phyloP scores from a whole-genome alignment of 345 rosid species.

The Citrus unshiu region DNA sequence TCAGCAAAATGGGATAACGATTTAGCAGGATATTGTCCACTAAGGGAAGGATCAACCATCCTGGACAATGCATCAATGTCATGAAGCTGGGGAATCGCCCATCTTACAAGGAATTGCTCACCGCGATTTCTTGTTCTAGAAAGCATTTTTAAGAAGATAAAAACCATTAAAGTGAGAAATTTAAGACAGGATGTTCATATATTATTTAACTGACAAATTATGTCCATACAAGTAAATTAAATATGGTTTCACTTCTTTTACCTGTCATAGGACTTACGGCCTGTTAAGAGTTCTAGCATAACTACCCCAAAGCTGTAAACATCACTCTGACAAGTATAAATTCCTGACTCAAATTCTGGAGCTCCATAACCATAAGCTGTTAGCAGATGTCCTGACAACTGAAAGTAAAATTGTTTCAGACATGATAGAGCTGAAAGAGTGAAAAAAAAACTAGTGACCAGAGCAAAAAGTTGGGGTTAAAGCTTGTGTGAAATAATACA shows the following conservation, averaged over 20 bases:
- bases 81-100: constrained; percentile 96
- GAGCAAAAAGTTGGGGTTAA: neutral
- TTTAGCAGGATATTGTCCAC: constrained; percentile 77
- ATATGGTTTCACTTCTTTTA: constrained; percentile 19
- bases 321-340: constrained; percentile 82
- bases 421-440: neutral
- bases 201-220: neutral
- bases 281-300: constrained; percentile 96
- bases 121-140: constrained; percentile 65
- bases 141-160: constrained; percentile 5
- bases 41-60: constrained; percentile 94
- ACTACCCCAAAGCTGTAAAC: constrained; percentile 97
- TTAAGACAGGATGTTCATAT: neutral
- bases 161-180: neutral
- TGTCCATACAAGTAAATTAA: neutral
- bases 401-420: constrained; percentile 30
- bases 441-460: neutral
- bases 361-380: constrained; percentile 90
- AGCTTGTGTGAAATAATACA: neutral
- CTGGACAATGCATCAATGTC: constrained; percentile 88
- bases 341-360: constrained; percentile 93
- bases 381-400: constrained; percentile 89
- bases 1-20: constrained; percentile 91
- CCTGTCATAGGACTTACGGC: constrained; percentile 86
- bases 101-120: constrained; percentile 90